Evolutionary conservation across 2,329 filamentous ascomycete genomes (phyloP), one percentile per base, ranked within the genome.

Genomic region (Aspergillus tamarii): DNA sequence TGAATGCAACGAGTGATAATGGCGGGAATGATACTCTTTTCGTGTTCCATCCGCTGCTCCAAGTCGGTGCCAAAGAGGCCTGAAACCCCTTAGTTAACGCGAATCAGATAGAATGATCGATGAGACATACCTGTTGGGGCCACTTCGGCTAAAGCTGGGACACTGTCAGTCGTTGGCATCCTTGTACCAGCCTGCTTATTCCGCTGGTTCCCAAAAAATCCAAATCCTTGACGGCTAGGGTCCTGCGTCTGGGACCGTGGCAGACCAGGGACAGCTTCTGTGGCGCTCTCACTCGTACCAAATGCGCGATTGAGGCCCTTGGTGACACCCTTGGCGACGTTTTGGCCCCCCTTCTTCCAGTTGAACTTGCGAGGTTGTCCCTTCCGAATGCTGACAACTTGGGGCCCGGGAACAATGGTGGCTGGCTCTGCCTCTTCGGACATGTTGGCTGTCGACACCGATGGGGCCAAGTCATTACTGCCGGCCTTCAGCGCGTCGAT

Each of bases 271-370:
- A 60, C 64, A 52, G 21, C 21, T 36, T 64, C 66, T 65, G 82
- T 73, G 64, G 73, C 83, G 75, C 69, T 89, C 84, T 90, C 87
- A 55, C 86, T 87, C 52, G 90, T 90, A 57, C 89, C 90, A 64
- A 97, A 96, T 7, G 94, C 94, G 60, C 93, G 92, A 78, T 96
- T 97, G 77, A 98, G 89, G 59, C 94, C 93, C 82, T 97, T 97
- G 65, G 91, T 91, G 58, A 98, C 91, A 74, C 94, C 94, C 78
- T 97, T 96, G 32, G 94, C 94, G 71, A 98, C 90, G 61, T 92
- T 94, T 80, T 96, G 94, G 45, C 92, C 92, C 45, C 93, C 93
- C 83, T 96, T 97, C 85, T 97, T 97, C 94, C 95, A 98, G 81
- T 97, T 97, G 81, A 97, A 97, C 78, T 97, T 98, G 82, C 93